Evolutionary conservation across 805 yeast species (phyloP), one percentile per base, ranked within the genome.

Genomic region (Cyberlindnera maritima): DNA sequence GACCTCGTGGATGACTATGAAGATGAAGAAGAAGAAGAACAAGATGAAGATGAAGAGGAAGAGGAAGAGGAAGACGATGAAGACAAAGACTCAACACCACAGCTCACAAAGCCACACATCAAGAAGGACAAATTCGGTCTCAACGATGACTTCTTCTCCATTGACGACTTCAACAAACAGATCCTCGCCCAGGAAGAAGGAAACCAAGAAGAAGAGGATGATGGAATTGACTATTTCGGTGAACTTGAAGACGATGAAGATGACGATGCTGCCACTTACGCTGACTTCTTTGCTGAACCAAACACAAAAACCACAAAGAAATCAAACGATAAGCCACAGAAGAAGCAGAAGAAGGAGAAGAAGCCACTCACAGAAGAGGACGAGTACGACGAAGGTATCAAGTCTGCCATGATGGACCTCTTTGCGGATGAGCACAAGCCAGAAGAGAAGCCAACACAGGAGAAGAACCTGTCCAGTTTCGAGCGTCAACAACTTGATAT

Each of bases 401-500:
- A 76, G 19, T 67, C 77, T 3, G 85, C 85, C 3, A 81, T 55
- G 60, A 42, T 43, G 39, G 61, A 57, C 36, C 41, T 59, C 17
- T 57, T 51, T 46, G 71, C 65, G 26, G 75, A 79, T 55, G 72
- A 71, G 17, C 81, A 72, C 38, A 84, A 79, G 28, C 44, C 38
- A 15, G 36, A 44, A 23, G 85, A 75, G 29, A 85, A 76, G 15
- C 70, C 50, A 12, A 48, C 60, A 12, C 55, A 55, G 10, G 64
- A 67, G 44, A 70, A 70, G 44, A 70, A 70, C 29, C 66, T 89
- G 47, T 88, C 96, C 0, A 78, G 88, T 4, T 89, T 80, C 62
- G 95, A 92, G 66, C 84, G 78, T 56, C 96, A 89, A 63, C 97
- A 92, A 65, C 71, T 73, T 43, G 80, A 79, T 49, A 72, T 94